phyloP scores from a whole-genome alignment of 2,329 filamentous ascomycete species.

The Fusarium subglutinans region DNA sequence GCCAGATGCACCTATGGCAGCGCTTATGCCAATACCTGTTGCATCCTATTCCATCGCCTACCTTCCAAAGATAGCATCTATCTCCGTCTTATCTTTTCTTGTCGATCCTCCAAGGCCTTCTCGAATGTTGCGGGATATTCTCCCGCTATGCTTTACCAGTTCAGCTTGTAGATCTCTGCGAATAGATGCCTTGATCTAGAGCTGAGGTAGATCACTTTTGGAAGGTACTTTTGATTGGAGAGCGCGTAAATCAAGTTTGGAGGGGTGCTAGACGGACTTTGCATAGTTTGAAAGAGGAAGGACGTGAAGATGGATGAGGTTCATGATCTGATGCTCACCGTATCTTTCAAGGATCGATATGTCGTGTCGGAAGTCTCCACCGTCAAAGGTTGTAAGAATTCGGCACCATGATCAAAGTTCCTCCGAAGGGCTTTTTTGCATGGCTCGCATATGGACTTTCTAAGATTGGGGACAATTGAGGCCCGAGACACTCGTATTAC shows the following conservation, averaged over 20 bases:
- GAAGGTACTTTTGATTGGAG: slow-evolving; percentile 1
- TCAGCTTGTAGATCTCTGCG: not conserved
- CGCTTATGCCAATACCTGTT: not conserved
- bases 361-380: not conserved
- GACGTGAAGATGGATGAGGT: not conserved
- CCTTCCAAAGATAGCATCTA: slow-evolving; percentile 15
- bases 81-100: slow-evolving; percentile 7
- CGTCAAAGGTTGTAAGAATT: not conserved
- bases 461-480: no score
- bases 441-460: not conserved
- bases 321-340: slow-evolving; percentile 1
- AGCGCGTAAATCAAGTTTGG: not conserved
- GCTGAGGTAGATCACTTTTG: not conserved
- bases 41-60: not conserved
- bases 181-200: not conserved
- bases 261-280: not conserved
- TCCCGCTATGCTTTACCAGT: not conserved
- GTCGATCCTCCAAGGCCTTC: not conserved
- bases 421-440: not conserved
- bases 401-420: not conserved
- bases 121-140: not conserved
- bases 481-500: rapidly evolving
- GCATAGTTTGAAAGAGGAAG: slow-evolving; percentile 1
- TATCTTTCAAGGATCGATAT: not conserved
- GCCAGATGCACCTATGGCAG: not conserved